Evolutionary conservation across 148 eudicot genomes (phyloP), one percentile per base, ranked within the genome.

Genomic region (Vaccinium darrowii): DNA sequence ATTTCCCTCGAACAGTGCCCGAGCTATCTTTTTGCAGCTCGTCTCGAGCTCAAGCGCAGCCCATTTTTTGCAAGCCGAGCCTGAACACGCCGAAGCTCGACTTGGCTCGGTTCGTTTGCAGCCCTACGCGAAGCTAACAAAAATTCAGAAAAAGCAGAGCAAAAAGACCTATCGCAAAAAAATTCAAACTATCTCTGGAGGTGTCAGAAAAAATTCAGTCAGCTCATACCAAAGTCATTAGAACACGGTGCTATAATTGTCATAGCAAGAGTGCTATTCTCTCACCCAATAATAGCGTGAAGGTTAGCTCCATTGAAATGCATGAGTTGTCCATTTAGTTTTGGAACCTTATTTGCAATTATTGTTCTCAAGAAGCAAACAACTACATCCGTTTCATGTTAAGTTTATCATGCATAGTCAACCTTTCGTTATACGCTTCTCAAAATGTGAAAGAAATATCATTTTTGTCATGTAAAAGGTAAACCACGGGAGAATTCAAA

Each of bases 281-380:
- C 74, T 69, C 18, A 7, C 7, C 21, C 39, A 33, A 73, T 7
- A 36, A 73, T 5, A 36, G 50, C 7, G 77, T 73, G 77, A 73
- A 73, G 51, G 77, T 16, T 39, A 39, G 50, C 77, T 39, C 39
- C n/a, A 15, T 50, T 92, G 93, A 84, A 86, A 83, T 78, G 81
- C 83, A 89, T 90, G 93, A 82, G 82, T 73, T 79, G 92, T 90
- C 85, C 92, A 89, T 77, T 97, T 97, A 93, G 92, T 95, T 57
- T 84, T 83, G 13, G 88, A 94, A 76, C 91, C 93, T 84, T 89
- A 88, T 89, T 85, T 92, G 50, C 21, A 39, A 73, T 39, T 73
- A 36, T 7, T 15, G 36, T 73, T 36, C 50, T 36, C 77, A 36
- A 73, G 49, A 73, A 73, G n/a, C 50, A 73, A 73, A 73, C 51